Evolutionary conservation across 2,329 filamentous ascomycete genomes (phyloP).

Genomic region (Chaetomium sp.): DNA sequence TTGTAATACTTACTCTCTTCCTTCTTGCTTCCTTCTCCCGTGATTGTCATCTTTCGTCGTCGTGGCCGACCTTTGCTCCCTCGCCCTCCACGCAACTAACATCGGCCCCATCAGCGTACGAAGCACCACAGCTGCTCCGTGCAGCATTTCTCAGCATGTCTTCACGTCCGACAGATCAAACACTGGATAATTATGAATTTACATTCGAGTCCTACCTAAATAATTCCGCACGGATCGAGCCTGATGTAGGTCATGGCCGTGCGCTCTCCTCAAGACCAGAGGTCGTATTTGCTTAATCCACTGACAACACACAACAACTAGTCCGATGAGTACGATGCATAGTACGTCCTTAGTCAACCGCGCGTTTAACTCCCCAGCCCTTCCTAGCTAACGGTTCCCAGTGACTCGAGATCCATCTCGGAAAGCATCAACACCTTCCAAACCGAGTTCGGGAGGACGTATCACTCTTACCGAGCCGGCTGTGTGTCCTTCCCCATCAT

Average conservation of each 20-base stretch:
- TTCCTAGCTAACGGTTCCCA: constrained; percentile 4
- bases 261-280: not conserved
- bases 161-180: constrained; percentile 2
- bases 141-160: not conserved
- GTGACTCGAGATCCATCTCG: constrained; percentile 25
- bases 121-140: too few species aligned
- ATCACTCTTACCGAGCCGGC: constrained; percentile 28
- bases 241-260: constrained; percentile 21
- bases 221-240: constrained; percentile 19
- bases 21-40: not conserved
- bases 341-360: constrained; percentile 5
- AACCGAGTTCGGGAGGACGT: constrained; percentile 29
- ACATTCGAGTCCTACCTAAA: constrained; percentile 26
- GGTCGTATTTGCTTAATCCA: not conserved
- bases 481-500: constrained; percentile 19
- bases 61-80: not conserved
- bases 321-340: constrained; percentile 13
- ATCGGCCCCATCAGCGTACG: too few species aligned
- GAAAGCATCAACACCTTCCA: constrained; percentile 28
- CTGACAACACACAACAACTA: constrained; percentile 3
- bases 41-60: not conserved
- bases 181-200: constrained; percentile 21
- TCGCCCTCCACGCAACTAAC: not conserved
- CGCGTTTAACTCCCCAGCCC: not conserved
- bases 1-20: not conserved